Base-by-base conservation (phyloP, 129 eudicot species). In the Scalesia atractyloides region DNA sequence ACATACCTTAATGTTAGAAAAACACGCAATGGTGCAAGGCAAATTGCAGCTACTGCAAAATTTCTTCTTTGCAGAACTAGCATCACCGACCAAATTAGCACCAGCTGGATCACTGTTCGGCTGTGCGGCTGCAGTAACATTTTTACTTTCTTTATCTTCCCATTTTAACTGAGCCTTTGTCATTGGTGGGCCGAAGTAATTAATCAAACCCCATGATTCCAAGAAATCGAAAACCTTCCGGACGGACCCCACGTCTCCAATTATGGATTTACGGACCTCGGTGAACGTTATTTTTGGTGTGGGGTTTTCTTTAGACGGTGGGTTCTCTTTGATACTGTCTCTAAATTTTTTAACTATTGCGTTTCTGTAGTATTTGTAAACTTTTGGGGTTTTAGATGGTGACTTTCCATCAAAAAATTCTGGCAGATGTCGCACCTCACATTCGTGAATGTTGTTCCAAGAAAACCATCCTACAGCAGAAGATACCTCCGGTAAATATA, bases 181-280 rank as follows among this genome's bases (percentile, higher is more conserved):
- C 17, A 80, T n/a, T 14, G 88, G 73, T 13, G 86, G 62, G 51
- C 86, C 86, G 59, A 84, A 47, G 79, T 87, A 94, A 82, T 94
- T 94, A 51, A 94, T 84, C 78, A 94, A 84, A 74, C 98, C 97
- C 98, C 98, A 94, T 41, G 91, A 59, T 67, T 94, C 98, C 79
- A 88, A 72, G 79, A 94, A 90, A 73, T 87, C 97, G 26, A 88
- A 90, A 46, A 94, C 94, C 74, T 89, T 78, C 20, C 96, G 70
- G 15, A 94, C 83, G 1, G 97, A 86, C 10, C 96, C 97, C 50
- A 88, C 97, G 50, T 94, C 99, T 7, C 99, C 99, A 3, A 94
- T 80, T 3, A 94, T 69, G 0, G 84, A 76, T 78, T 80, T 86
- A 15, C 99, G 80, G 26, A 81, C 85, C 64, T 90, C 96, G 0